Evolutionary conservation across 2,329 filamentous ascomycete genomes (phyloP).

Genomic region (Nemania sp.): DNA sequence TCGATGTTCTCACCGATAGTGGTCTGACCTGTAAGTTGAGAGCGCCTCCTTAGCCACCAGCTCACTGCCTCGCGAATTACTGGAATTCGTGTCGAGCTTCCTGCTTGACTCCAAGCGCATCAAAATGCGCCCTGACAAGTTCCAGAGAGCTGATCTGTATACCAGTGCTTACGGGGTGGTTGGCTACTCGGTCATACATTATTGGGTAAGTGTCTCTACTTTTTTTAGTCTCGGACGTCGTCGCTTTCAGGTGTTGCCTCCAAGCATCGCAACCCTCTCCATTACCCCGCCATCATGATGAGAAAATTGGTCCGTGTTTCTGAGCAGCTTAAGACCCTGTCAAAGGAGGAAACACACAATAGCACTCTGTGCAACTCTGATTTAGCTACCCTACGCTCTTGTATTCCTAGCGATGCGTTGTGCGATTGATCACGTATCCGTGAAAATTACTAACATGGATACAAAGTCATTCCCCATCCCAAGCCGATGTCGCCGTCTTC

Average conservation of each 20-base stretch:
- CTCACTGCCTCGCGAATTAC: constrained; percentile 1
- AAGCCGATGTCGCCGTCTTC: constrained; percentile 95
- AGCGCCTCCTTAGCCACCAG: constrained; percentile 11
- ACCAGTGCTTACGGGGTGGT: constrained; percentile 60
- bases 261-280: constrained; percentile 25
- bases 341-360: constrained; percentile 45
- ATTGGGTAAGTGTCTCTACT: constrained; percentile 61
- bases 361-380: constrained; percentile 45
- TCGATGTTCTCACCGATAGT: constrained; percentile 60
- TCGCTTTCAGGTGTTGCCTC: background rate
- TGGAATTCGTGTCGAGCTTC: background rate
- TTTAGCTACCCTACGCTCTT: constrained; percentile 18
- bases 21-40: constrained; percentile 54
- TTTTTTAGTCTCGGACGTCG: constrained; percentile 1
- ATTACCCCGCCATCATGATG: constrained; percentile 56
- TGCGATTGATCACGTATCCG: background rate
- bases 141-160: constrained; percentile 16
- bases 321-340: constrained; percentile 80
- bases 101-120: background rate
- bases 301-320: constrained; percentile 83
- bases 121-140: constrained; percentile 7
- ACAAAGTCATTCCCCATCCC: constrained; percentile 66
- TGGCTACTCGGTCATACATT: constrained; percentile 70
- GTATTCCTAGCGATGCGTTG: background rate
- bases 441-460: constrained; percentile 30